Evolutionary conservation across 441 rosid genomes (phyloP).

Genomic region (Jatropha multifida): DNA sequence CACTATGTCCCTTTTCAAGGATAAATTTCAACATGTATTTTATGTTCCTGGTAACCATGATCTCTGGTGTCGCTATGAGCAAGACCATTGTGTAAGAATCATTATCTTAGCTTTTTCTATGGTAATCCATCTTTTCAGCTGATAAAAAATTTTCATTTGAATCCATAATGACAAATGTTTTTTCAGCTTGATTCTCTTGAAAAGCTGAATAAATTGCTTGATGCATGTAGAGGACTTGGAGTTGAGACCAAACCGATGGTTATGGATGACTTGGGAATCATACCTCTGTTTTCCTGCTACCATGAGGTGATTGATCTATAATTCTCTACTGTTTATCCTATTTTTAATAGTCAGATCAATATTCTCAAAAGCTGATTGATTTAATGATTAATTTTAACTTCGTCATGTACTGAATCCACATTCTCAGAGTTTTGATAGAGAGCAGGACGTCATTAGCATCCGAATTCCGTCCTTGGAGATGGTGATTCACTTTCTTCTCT

Average conservation of each 20-base stretch:
- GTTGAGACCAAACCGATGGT: conserved; percentile 48
- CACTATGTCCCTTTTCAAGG: conserved; percentile 62
- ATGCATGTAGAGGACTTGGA: conserved; percentile 55
- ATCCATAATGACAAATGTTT: neutral
- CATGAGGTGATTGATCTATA: conserved; percentile 51
- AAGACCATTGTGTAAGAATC: conserved; percentile 39
- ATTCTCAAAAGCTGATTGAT: conserved; percentile 4
- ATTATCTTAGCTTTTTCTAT: neutral
- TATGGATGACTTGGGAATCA: conserved; percentile 50
- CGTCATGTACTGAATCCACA: neutral
- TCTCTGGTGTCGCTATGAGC: conserved; percentile 57
- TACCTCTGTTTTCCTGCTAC: conserved; percentile 70
- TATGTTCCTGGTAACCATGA: conserved; percentile 72
- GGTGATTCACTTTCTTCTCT: conserved; percentile 60
- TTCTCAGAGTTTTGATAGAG: conserved; percentile 63
- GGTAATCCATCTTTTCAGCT: neutral
- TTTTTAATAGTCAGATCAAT: neutral
- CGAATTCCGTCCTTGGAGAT: conserved; percentile 57
- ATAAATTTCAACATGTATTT: conserved; percentile 48
- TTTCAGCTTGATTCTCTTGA: conserved; percentile 59
- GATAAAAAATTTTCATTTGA: neutral
- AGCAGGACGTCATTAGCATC: conserved; percentile 46
- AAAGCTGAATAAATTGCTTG: conserved; percentile 60
- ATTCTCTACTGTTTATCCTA: conserved; percentile 1
- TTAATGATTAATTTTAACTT: neutral